Evolutionary conservation across 2,329 filamentous ascomycete genomes (phyloP).

Genomic region (Aureobasidium pullulans): DNA sequence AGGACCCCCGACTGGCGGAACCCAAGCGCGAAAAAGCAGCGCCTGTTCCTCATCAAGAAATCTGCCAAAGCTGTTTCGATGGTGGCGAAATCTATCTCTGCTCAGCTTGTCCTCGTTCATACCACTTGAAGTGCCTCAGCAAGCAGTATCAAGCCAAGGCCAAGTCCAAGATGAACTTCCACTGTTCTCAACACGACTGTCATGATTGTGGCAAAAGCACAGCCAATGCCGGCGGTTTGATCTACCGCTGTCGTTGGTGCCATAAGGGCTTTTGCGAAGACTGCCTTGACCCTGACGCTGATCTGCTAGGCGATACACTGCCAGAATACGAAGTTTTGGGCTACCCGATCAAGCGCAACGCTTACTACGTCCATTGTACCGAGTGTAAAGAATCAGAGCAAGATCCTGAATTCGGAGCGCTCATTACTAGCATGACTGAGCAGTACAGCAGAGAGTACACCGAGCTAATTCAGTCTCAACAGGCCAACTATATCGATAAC

Average conservation of each 20-base stretch:
- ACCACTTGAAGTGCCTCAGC: constrained; percentile 46
- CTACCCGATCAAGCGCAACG: constrained; percentile 35
- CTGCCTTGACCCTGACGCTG: constrained; percentile 45
- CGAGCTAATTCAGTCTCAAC: neutral
- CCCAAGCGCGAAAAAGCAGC: constrained; percentile 42
- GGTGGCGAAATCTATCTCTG: constrained; percentile 43
- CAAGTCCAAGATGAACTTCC: constrained; percentile 36
- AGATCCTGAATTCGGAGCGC: constrained; percentile 16
- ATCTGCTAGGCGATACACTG: constrained; percentile 45
- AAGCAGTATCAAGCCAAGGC: constrained; percentile 34
- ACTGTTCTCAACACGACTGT: constrained; percentile 51
- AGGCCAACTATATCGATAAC: neutral
- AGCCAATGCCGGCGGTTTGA: constrained; percentile 39
- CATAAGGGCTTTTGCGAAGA: constrained; percentile 51
- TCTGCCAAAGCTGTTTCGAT: constrained; percentile 48
- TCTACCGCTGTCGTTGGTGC: constrained; percentile 50
- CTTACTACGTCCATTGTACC: constrained; percentile 48
- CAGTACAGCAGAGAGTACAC: neutral
- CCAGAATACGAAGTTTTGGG: constrained; percentile 46
- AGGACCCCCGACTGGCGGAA: constrained; percentile 46
- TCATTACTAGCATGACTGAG: neutral
- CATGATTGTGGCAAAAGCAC: constrained; percentile 47
- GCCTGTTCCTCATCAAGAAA: constrained; percentile 41
- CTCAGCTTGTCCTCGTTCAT: constrained; percentile 47
- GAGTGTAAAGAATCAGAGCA: constrained; percentile 35